phyloP scores from a whole-genome alignment of 768 basidiomycete genomes.

The Tricholoma bakamatsutake region DNA sequence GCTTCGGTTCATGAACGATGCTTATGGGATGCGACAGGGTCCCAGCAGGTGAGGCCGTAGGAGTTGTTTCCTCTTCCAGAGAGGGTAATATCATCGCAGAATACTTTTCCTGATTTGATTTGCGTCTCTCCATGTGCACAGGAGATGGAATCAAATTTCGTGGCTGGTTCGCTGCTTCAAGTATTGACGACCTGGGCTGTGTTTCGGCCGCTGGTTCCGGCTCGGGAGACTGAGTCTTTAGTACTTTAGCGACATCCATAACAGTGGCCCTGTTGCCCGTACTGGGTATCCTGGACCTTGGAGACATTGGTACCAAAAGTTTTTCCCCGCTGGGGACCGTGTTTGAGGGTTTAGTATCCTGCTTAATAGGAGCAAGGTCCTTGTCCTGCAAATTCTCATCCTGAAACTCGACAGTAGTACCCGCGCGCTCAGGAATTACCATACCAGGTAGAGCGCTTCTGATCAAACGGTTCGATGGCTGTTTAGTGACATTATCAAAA shows the following conservation, averaged over 20 bases:
- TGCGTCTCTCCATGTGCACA: conserved; percentile 46
- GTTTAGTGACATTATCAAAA: neutral
- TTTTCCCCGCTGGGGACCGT: conserved; percentile 1
- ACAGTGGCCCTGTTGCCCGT: conserved; percentile 65
- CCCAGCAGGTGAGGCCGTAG: conserved; percentile 44
- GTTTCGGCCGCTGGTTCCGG: neutral
- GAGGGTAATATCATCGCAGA: conserved; percentile 58
- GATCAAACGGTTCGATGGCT: neutral
- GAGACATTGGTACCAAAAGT: conserved; percentile 25
- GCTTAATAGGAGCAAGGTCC: neutral
- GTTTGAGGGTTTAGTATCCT: neutral
- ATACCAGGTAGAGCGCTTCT: conserved; percentile 40
- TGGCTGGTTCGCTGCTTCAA: conserved; percentile 14
- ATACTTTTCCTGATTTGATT: conserved; percentile 64
- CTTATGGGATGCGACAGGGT: conserved; percentile 38
- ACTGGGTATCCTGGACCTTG: conserved; percentile 53
- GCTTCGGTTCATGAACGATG: conserved; percentile 1
- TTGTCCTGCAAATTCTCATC: neutral
- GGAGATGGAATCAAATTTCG: conserved; percentile 17
- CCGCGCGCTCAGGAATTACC: conserved; percentile 5
- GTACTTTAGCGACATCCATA: conserved; percentile 72
- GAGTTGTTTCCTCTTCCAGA: conserved; percentile 63
- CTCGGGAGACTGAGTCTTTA: conserved; percentile 27
- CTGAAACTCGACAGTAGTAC: neutral
- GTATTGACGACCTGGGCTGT: neutral